Percentiles rank a stretch among this genome's conserved stretches.
Conservation (phyloP, 2,329 filamentous ascomycete species). For the Aspergillus ibericus region DNA sequence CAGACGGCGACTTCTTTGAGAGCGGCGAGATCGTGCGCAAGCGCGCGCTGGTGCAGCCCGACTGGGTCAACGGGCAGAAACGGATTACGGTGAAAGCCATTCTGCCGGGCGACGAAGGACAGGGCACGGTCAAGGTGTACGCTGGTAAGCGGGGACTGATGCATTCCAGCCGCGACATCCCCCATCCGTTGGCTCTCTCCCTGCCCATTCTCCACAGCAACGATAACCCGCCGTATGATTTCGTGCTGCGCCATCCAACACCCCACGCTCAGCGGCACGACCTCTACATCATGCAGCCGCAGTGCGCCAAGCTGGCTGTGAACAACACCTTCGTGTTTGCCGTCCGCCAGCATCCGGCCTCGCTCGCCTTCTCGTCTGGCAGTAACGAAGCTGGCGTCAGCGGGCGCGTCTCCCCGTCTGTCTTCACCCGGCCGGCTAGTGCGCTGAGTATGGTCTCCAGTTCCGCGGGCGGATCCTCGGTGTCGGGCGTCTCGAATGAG, state of each 20-base stretch:
- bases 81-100: conserved; percentile 91
- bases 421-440: conserved; percentile 56
- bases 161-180: conserved; percentile 96
- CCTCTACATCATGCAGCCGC: conserved; percentile 93
- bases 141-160: conserved; percentile 92
- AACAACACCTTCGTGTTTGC: conserved; percentile 99
- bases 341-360: conserved; percentile 85
- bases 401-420: conserved; percentile 52
- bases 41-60: conserved; percentile 82
- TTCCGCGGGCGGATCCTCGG: conserved; percentile 53
- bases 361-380: conserved; percentile 45
- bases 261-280: conserved; percentile 97
- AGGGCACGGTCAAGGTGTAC: conserved; percentile 85
- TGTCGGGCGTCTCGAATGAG: conserved; percentile 45
- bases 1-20: conserved; percentile 90
- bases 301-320: conserved; percentile 80
- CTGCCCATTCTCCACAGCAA: conserved; percentile 89
- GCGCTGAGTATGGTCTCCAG: conserved; percentile 63
- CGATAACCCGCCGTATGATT: conserved; percentile 91
- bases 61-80: conserved; percentile 86
- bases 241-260: conserved; percentile 88
- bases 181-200: conserved; percentile 84
- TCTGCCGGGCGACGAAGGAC: conserved; percentile 86
- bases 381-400: conserved; percentile 34
- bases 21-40: conserved; percentile 84